phyloP scores from a whole-genome alignment of 352 stramenopile species.

The Pythium sp. region DNA sequence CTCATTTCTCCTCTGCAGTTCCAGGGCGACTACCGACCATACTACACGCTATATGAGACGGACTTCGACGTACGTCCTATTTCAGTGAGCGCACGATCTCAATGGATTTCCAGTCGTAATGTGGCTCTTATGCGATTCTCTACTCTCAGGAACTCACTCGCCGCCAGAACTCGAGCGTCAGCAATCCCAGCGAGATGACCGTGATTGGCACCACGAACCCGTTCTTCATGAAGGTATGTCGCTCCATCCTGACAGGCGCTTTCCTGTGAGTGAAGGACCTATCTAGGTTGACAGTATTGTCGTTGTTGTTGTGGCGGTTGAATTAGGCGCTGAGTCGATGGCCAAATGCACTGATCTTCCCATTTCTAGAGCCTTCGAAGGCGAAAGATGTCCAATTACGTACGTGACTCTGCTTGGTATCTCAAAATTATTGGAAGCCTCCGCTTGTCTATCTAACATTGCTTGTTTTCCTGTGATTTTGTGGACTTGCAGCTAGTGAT shows the following conservation, averaged over 20 bases:
- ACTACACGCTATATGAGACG: constrained; percentile 83
- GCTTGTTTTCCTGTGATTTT: neutral
- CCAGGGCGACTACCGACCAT: constrained; percentile 79
- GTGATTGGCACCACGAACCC: constrained; percentile 85
- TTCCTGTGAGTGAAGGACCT: too few species aligned
- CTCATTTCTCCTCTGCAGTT: constrained; percentile 82
- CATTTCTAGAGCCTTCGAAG: constrained; percentile 49
- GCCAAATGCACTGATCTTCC: constrained; percentile 80
- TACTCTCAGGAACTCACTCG: constrained; percentile 40
- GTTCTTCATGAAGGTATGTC: constrained; percentile 84
- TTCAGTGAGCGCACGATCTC: neutral
- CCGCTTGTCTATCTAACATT: neutral
- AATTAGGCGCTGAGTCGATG: constrained; percentile 62
- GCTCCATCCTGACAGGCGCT: too few species aligned
- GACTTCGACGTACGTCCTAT: constrained; percentile 68
- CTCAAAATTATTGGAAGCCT: neutral
- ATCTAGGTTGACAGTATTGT: neutral
- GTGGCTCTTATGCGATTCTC: neutral
- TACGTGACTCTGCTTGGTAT: neutral
- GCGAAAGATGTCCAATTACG: constrained; percentile 19
- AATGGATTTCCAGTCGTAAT: neutral
- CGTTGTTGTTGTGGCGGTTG: neutral
- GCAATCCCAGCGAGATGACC: constrained; percentile 42
- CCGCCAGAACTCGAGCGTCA: constrained; percentile 54
- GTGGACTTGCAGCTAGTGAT: constrained; percentile 2